phyloP scores from a whole-genome alignment of 2,329 filamentous ascomycete genomes.

The Lecanicillium sp. region DNA sequence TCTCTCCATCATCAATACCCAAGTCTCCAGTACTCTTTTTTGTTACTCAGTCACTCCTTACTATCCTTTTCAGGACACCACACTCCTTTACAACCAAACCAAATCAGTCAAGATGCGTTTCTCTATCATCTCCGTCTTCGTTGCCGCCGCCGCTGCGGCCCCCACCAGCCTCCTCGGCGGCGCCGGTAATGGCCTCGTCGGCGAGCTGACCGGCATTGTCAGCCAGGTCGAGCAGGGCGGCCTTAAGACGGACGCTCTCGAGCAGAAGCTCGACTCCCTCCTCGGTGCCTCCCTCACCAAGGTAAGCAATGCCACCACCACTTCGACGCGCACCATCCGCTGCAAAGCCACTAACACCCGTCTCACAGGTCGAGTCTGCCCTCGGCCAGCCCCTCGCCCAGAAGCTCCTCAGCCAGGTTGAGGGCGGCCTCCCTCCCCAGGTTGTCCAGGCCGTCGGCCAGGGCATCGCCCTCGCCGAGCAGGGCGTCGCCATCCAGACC shows the following conservation, averaged over 20 bases:
- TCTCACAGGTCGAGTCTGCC: constrained; percentile 16
- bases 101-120: constrained; percentile 18
- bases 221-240: constrained; percentile 17
- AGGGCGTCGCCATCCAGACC: constrained; percentile 18
- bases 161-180: constrained; percentile 3
- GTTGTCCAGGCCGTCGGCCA: constrained; percentile 20
- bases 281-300: constrained; percentile 17
- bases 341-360: background rate
- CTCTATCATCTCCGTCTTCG: constrained; percentile 16
- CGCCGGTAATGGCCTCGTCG: constrained; percentile 12
- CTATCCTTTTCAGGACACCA: constrained; percentile 12
- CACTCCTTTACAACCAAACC: constrained; percentile 8
- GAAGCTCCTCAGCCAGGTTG: constrained; percentile 19
- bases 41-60: constrained; percentile 12
- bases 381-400: constrained; percentile 18
- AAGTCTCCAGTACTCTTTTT: background rate
- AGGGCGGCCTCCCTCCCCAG: constrained; percentile 15
- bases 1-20: constrained; percentile 3
- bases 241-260: constrained; percentile 16
- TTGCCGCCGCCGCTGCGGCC: constrained; percentile 15
- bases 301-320: too few relatives aligned
- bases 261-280: constrained; percentile 17
- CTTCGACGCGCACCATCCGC: background rate
- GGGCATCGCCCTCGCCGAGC: constrained; percentile 19
- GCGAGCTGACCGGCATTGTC: constrained; percentile 16